Percentiles rank a stretch among this genome's conserved stretches.
Evolutionary conservation across 768 basidiomycete genomes (phyloP).

Genomic region (Suillus occidentalis): DNA sequence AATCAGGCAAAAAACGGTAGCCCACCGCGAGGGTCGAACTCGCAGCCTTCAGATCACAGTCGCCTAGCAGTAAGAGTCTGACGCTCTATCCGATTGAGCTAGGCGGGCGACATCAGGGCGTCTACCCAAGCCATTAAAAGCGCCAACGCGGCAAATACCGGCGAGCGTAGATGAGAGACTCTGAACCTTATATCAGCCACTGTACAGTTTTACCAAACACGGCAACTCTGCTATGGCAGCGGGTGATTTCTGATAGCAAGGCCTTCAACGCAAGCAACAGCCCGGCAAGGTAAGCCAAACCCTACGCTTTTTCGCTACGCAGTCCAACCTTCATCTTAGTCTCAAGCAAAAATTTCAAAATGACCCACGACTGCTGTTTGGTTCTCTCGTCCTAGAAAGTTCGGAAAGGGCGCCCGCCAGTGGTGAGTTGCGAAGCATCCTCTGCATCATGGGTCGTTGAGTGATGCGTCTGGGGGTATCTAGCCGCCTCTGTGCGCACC

Average conservation of each 20-base stretch:
- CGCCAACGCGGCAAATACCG: neutral
- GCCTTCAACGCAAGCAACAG: constrained; percentile 14
- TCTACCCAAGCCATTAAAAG: neutral
- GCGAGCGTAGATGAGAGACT: neutral
- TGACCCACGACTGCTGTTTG: constrained; percentile 99
- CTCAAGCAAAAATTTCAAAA: constrained; percentile 40
- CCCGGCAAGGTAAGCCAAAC: constrained; percentile 22
- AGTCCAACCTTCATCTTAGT: neutral
- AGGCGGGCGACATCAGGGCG: constrained; percentile 35
- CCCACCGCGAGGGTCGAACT: constrained; percentile 86
- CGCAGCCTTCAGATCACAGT: constrained; percentile 74
- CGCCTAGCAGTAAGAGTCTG: constrained; percentile 42
- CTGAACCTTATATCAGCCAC: constrained; percentile 15
- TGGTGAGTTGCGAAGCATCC: constrained; percentile 55
- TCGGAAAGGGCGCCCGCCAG: constrained; percentile 92
- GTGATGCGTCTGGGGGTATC: constrained; percentile 13
- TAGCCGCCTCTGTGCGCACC: constrained; percentile 95
- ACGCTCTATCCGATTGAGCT: constrained; percentile 57
- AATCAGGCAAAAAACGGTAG: constrained; percentile 36
- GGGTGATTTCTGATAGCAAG: neutral
- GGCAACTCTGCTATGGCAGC: constrained; percentile 3
- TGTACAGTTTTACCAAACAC: constrained; percentile 14
- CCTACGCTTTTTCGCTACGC: neutral
- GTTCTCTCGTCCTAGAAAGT: constrained; percentile 96
- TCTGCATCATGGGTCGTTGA: neutral